These are phyloP conservation scores for Heritiera fomes DNA, from an alignment of 345 rosid species.

Conservation along the genomic window DNA sequence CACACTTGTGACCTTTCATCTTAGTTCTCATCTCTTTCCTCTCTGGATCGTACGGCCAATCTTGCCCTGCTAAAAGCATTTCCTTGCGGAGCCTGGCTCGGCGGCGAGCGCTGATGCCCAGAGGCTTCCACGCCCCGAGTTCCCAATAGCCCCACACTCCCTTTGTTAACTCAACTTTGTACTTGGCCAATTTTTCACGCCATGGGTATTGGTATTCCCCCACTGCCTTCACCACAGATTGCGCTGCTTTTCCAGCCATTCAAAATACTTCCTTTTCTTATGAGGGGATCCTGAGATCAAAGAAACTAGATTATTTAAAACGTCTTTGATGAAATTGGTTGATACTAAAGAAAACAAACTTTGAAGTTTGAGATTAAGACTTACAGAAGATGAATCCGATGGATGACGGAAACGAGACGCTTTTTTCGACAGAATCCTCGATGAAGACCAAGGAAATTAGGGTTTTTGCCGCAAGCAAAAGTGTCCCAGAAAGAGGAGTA, in stretches of 20 bases:
- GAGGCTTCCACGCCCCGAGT: constrained; percentile 87
- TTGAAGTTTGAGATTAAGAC: neutral
- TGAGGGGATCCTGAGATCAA: neutral
- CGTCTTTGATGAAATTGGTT: neutral
- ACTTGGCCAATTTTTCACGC: constrained; percentile 71
- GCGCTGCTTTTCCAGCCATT: constrained; percentile 84
- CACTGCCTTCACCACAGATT: constrained; percentile 53
- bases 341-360: neutral
- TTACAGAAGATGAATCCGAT: neutral
- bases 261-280: neutral
- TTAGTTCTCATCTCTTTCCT: constrained; percentile 80
- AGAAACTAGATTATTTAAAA: neutral
- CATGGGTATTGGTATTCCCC: constrained; percentile 73
- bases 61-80: constrained; percentile 69
- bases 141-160: constrained; percentile 97
- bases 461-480: neutral
- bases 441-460: neutral
- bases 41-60: constrained; percentile 90
- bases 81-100: constrained; percentile 90
- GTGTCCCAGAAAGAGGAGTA: neutral
- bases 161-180: constrained; percentile 71
- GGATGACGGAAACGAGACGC: neutral
- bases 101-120: constrained; percentile 78
- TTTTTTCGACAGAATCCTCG: neutral
- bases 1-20: constrained; percentile 76